phyloP scores from a whole-genome alignment of 441 rosid species.

The Euphorbia celastroides region DNA sequence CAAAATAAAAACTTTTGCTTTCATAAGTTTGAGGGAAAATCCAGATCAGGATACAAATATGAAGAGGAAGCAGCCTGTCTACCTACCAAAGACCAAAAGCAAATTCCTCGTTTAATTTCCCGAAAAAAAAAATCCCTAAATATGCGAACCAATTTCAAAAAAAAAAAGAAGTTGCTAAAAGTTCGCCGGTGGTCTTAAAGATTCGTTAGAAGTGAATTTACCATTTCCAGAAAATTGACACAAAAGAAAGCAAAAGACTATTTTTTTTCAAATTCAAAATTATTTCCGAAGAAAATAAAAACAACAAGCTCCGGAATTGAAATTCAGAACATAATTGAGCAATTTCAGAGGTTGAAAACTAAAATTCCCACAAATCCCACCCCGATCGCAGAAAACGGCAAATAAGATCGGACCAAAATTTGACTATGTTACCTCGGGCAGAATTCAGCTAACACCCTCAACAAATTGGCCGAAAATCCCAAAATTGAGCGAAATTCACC shows the following conservation, averaged over 20 bases:
- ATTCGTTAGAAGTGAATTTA: slow-evolving; percentile 18
- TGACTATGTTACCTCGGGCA: slow-evolving; percentile 6
- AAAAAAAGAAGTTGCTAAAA: background rate
- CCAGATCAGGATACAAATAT: slow-evolving; percentile 16
- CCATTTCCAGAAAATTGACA: slow-evolving; percentile 18
- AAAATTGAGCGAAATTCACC: slow-evolving; percentile 11
- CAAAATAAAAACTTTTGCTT: slow-evolving; percentile 11
- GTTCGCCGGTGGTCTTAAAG: background rate
- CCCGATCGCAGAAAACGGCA: slow-evolving; percentile 18
- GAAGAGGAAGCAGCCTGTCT: slow-evolving; percentile 26
- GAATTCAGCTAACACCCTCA: background rate
- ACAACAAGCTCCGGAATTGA: slow-evolving; percentile 1
- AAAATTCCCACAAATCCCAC: slow-evolving; percentile 20
- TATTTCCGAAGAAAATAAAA: too few relatives aligned
- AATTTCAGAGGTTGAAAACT: slow-evolving; percentile 1
- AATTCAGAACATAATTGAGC: slow-evolving; percentile 4
- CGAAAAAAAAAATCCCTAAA: background rate
- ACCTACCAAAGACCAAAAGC: slow-evolving; percentile 41
- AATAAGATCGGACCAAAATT: slow-evolving; percentile 9
- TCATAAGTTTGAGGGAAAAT: slow-evolving; percentile 5
- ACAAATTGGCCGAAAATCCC: slow-evolving; percentile 20
- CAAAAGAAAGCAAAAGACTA: background rate
- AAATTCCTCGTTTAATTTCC: slow-evolving; percentile 23
- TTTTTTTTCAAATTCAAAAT: slow-evolving; percentile 4
- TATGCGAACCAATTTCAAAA: too few relatives aligned